phyloP scores from a whole-genome alignment of 2,329 filamentous ascomycete genomes.

The Tolypocladium nubicola region DNA sequence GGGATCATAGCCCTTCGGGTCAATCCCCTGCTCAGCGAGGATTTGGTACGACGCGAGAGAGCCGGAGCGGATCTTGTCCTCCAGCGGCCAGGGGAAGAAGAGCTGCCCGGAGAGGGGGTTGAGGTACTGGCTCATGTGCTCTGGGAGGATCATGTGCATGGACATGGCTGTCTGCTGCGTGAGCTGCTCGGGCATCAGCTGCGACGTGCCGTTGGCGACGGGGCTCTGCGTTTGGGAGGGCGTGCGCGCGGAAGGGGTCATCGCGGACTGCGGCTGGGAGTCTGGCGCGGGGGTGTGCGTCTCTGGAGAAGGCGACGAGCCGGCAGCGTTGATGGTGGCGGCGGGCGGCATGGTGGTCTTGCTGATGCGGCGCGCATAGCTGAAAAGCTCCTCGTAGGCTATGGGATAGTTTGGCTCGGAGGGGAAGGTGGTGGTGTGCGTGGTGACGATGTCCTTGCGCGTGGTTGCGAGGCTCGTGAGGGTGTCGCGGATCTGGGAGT shows the following conservation, averaged over 20 bases:
- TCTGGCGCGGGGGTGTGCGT: constrained; percentile 20
- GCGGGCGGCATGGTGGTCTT: constrained; percentile 67
- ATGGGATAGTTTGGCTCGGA: constrained; percentile 43
- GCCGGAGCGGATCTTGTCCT: constrained; percentile 58
- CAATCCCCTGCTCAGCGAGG: constrained; percentile 50
- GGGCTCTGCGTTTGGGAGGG: constrained; percentile 24
- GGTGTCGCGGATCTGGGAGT: constrained; percentile 62
- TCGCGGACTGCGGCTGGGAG: constrained; percentile 15
- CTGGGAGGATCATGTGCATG: constrained; percentile 33
- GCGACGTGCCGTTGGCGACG: constrained; percentile 20
- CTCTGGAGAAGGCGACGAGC: constrained; percentile 11
- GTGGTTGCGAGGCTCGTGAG: constrained; percentile 59
- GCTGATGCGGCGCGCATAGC: constrained; percentile 69
- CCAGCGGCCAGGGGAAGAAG: constrained; percentile 72
- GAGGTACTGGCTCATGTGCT: constrained; percentile 35
- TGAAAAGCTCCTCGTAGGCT: constrained; percentile 62
- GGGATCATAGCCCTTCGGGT: constrained; percentile 51
- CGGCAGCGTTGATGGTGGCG: constrained; percentile 29
- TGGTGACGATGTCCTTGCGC: constrained; percentile 60
- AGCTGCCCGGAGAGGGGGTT: constrained; percentile 44
- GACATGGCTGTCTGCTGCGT: constrained; percentile 22
- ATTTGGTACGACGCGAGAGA: constrained; percentile 55
- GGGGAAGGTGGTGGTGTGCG: constrained; percentile 46
- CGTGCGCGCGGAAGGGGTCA: constrained; percentile 21
- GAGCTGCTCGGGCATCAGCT: constrained; percentile 16